These are phyloP conservation scores for Termitomyces sp. DNA, from an alignment of 768 basidiomycete species.

Conservation along the genomic window DNA sequence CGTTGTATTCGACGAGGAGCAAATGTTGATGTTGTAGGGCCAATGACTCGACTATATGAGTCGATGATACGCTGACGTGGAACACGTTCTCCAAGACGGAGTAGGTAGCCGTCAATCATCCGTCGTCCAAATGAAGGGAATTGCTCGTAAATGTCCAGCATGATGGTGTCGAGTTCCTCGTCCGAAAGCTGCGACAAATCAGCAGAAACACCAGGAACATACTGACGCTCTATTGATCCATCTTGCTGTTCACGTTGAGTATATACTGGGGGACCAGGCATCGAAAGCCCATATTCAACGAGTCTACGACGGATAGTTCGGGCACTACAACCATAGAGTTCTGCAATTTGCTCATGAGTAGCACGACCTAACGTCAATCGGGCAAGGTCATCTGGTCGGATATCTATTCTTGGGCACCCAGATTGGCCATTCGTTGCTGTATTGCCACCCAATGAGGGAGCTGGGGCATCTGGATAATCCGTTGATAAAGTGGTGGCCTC, in stretches of 20 bases:
- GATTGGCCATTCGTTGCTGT: not conserved
- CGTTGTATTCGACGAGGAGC: conserved; percentile 18
- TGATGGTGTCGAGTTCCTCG: not conserved
- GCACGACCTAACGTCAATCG: conserved; percentile 2
- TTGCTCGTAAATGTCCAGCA: not conserved
- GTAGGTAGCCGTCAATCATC: conserved; percentile 26
- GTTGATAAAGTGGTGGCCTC: not conserved
- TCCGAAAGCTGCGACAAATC: not conserved
- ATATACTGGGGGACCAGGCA: not conserved
- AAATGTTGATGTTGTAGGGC: not conserved
- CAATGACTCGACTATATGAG: not conserved
- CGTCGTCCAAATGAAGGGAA: conserved; percentile 26
- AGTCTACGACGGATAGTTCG: not conserved
- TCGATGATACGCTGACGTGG: not conserved
- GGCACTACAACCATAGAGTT: not conserved
- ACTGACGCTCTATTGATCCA: not conserved
- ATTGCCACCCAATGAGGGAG: not conserved
- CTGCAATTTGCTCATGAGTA: conserved; percentile 10
- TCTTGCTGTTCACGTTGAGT: not conserved
- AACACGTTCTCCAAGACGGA: not conserved
- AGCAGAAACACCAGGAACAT: not conserved
- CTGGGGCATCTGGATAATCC: not conserved
- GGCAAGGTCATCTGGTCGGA: conserved; percentile 12
- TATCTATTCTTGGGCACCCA: not conserved
- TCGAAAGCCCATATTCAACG: not conserved